A percentile compares a stretch with the other conserved stretches of the same genome.
Conservation (phyloP, 2,329 filamentous ascomycete genomes). For the Herpotrichia juniperi region DNA sequence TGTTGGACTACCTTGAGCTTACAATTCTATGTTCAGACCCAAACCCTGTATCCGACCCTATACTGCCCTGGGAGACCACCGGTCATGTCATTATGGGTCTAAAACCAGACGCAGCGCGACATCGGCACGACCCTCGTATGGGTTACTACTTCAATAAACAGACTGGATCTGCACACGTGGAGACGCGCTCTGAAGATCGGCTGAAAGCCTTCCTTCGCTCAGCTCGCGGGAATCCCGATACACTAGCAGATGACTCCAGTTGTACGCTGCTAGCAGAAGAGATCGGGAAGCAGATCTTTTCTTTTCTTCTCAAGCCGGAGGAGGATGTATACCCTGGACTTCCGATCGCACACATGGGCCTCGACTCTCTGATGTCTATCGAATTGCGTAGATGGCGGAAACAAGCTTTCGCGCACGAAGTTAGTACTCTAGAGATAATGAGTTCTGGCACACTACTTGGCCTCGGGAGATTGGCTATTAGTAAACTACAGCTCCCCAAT, state of each 20-base stretch:
- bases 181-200: conserved; percentile 2
- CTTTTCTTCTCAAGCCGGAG: conserved; percentile 22
- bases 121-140: conserved; percentile 31
- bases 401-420: conserved; percentile 35
- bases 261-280: conserved; percentile 18
- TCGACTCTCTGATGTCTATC: conserved; percentile 43
- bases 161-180: not conserved
- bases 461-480: conserved; percentile 29
- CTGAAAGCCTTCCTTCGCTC: conserved; percentile 16
- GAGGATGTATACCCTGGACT: conserved; percentile 20
- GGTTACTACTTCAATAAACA: conserved; percentile 25
- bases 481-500: not conserved
- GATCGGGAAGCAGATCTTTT: conserved; percentile 26
- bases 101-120: conserved; percentile 4
- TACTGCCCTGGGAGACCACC: too few relatives aligned
- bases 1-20: too few relatives aligned
- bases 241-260: conserved; percentile 11
- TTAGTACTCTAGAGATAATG: conserved; percentile 30
- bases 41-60: too few relatives aligned
- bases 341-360: conserved; percentile 24
- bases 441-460: conserved; percentile 19
- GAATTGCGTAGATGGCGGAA: conserved; percentile 50
- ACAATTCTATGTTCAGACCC: too few relatives aligned
- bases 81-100: too few relatives aligned
- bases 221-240: conserved; percentile 9